Evolutionary conservation across 768 basidiomycete genomes (phyloP), one percentile per base, ranked within the genome.

Genomic region (Butyriboletus loyo): DNA sequence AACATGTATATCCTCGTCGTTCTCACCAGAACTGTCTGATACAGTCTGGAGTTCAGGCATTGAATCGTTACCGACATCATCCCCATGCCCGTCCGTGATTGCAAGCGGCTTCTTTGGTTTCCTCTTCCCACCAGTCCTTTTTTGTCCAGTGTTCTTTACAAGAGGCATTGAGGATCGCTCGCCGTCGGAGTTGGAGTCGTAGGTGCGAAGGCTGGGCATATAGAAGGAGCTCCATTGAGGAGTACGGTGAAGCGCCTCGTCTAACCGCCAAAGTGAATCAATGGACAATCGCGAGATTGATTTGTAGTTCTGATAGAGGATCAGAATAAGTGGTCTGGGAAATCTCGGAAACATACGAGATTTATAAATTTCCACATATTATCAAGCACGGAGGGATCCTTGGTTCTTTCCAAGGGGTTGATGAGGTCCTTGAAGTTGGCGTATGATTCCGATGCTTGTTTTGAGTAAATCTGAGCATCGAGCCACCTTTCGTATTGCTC

Each of bases 21-120:
- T 56, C 11, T 67, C 68, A 8, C 78, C 80, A 3, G 80, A 78
- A 3, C 79, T 79, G 47, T 84, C 82, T 7, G 87, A 87, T 13
- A 86, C 80, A 24, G 80, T 81, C 59, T 84, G 79, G 30, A 91
- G 74, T 0, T 65, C 75, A 3, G 89, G 89, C 85, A 90, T 86
- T 8, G 84, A 85, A 48, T 60, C 69, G 48, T 79, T 68, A 51
- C 76, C 76, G 8, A 71, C 74, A 9, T 71, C 76, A 41, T 72
- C 72, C 14, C 5, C 53, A 22, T 13, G 57, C 3, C 76, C 81
- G 39, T 75, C 69, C n/a, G 77, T 80, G 54, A 83, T 79, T 6
- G 79, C 77, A 50, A 83, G 75, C 5, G 66, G 68, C 54, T 78
- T 79, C 55, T 67, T 64, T 25, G 45, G 50, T 36, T 69, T 64